Evolutionary conservation across 1,284 basidiomycete genomes (phyloP), one percentile per base, ranked within the genome.

Genomic region (Ustilago bromivora): DNA sequence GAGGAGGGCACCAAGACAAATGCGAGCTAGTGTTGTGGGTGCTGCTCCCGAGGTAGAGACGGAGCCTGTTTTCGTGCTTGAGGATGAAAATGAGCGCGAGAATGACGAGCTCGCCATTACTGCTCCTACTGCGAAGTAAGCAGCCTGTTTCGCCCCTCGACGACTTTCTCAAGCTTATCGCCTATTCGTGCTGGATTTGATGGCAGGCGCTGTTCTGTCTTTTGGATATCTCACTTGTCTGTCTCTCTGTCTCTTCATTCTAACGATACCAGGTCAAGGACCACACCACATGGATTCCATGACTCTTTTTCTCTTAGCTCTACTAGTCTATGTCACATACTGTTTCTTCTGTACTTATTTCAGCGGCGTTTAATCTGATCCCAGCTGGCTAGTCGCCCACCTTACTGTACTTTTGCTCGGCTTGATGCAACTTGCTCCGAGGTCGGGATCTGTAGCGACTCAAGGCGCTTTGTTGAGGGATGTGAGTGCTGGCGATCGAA

Each of bases 41-140:
- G 53, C 40, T 38, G 32, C 43, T 35, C 35, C 32, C 19, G 28
- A 57, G 13, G 47, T 41, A 4, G 47, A 56, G 43, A 13, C 46
- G 41, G 63, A 65, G 11, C 64, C 72, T 15, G 76, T 75, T 4
- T 78, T 80, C 55, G 75, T 80, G 12, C 63, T 78, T 10, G 70
- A 73, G 6, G 78, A 80, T 28, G 71, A 78, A 7, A 72, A 62
- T 2, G 70, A 75, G 1, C 61, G 62, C 13, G 72, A 70, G 0
- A 35, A 49, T 13, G 52, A 59, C 19, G 70, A 80, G 46, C 28
- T 35, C 6, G n/a, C 38, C 40, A 38, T 17, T 10, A 17, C 47
- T 12, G 12, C 12, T n/a, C 15, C 46, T 38, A 34, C 34, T 32
- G 4, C 57, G 2, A 49, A 28, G 17, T 53, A 17, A 34, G 31